phyloP scores from a whole-genome alignment of 306 rosid genomes.

The Mucuna pruriens region DNA sequence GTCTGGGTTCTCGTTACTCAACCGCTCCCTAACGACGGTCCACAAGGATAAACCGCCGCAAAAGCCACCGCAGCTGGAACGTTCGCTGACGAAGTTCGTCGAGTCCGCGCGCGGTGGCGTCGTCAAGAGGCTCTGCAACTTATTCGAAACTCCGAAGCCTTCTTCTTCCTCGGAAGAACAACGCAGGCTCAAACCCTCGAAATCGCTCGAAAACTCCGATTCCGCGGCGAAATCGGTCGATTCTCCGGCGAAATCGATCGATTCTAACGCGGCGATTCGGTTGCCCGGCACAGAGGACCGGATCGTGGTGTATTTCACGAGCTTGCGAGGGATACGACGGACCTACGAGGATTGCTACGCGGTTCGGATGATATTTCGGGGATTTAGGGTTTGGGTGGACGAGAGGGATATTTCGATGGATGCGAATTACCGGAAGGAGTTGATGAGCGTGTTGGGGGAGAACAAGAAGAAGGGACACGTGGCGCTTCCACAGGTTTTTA shows the following conservation, averaged over 20 bases:
- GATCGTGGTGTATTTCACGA: conserved; percentile 82
- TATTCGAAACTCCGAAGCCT: conserved; percentile 58
- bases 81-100: conserved; percentile 55
- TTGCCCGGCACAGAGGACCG: conserved; percentile 81
- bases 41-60: conserved; percentile 39
- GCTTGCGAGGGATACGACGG: conserved; percentile 83
- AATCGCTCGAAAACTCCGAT: conserved; percentile 41
- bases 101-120: conserved; percentile 66
- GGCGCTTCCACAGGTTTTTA: conserved; percentile 77
- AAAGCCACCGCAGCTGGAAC: conserved; percentile 54
- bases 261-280: conserved; percentile 28
- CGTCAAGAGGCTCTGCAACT: conserved; percentile 74
- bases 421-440: conserved; percentile 62
- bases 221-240: not conserved
- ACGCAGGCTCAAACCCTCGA: not conserved
- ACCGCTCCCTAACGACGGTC: conserved; percentile 60
- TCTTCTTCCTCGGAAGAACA: conserved; percentile 5
- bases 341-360: conserved; percentile 92
- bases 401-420: conserved; percentile 93
- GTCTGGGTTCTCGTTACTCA: conserved; percentile 58
- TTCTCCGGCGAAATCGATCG: not conserved
- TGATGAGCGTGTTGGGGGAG: conserved; percentile 69
- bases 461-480: conserved; percentile 50
- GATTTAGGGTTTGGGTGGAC: conserved; percentile 94
- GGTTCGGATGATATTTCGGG: conserved; percentile 73